Base-by-base conservation (phyloP, 768 basidiomycete species). In the Macrocybe gigantea region DNA sequence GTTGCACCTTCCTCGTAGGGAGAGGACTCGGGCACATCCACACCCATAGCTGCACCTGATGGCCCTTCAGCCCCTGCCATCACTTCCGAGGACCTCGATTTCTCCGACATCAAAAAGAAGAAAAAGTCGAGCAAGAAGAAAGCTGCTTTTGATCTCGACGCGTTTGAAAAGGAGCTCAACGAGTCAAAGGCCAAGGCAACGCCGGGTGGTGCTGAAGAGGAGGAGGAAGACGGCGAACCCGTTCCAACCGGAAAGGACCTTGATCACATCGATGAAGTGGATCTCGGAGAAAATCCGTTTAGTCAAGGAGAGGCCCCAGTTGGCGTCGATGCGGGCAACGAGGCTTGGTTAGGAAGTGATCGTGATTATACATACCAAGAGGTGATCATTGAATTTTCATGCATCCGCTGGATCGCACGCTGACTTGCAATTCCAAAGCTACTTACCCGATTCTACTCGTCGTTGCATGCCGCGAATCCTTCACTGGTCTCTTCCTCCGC, bases 101-200 rank as follows among this genome's bases (percentile, higher is more conserved):
- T 97, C 64, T 91, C 88, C 6, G 95, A 97, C 63, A 75, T 97
- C 65, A 96, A 97, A 74, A 95, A 93, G 77, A 94, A 94, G 75
- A 94, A 93, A 71, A 93, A 93, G 62, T 75, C 77, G 31, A 70
- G 77, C 51, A 84, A 85, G 70, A 95, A 94, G 73, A 97, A 95
- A 71, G 79, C 85, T 13, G 82, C 88, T 2, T 83, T 88, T 45
- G 91, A 93, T 63, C 71, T 95, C 57, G 92, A 95, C 62, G 93
- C 90, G 1, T 95, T 96, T 58, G 93, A 95, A 74, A 93, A 91
- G 66, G 91, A 93, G 67, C 71, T 95, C 38, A 83, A 82, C 53
- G 79, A 83, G 38, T 75, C 82, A 15, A 86, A 85, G 60, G 69
- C 74, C 15, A 86, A 85, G 56, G 66, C 78, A 1, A 65, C 65